These are phyloP conservation scores for Dendryphion nanum DNA, from an alignment of 2,329 filamentous ascomycete species.

Conservation along the genomic window DNA sequence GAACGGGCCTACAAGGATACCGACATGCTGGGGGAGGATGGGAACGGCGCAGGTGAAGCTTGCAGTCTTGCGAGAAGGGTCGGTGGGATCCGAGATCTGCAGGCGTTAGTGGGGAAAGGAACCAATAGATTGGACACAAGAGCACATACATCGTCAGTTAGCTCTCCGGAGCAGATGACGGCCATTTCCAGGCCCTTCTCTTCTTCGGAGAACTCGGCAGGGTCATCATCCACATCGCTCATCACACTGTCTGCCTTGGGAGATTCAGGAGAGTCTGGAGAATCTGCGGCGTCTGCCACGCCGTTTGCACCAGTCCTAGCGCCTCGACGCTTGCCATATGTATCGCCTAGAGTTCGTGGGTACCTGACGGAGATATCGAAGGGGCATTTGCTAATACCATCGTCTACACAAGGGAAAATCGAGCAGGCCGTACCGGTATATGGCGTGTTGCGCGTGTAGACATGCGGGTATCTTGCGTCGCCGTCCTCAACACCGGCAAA, in stretches of 20 bases:
- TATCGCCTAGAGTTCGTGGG: constrained; percentile 82
- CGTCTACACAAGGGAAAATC: constrained; percentile 92
- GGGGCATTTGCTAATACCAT: constrained; percentile 73
- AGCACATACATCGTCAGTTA: constrained; percentile 68
- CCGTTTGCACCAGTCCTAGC: constrained; percentile 19
- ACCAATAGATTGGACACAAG: constrained; percentile 1
- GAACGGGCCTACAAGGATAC: constrained; percentile 92
- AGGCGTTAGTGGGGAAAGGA: constrained; percentile 14
- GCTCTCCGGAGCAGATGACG: constrained; percentile 85
- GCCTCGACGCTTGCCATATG: constrained; percentile 44
- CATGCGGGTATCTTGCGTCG: constrained; percentile 83
- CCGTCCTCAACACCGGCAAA: constrained; percentile 83
- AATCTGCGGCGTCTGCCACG: constrained; percentile 13
- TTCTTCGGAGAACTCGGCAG: constrained; percentile 61
- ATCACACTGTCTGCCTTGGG: constrained; percentile 33
- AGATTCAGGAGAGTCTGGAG: constrained; percentile 15
- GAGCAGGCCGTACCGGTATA: constrained; percentile 78
- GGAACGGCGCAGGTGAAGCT: constrained; percentile 72
- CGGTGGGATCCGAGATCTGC: constrained; percentile 65
- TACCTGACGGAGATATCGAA: constrained; percentile 90
- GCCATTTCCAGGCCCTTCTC: constrained; percentile 86
- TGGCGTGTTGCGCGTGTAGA: constrained; percentile 80
- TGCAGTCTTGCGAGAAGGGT: constrained; percentile 82
- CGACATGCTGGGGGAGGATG: constrained; percentile 83
- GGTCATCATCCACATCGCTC: constrained; percentile 37